Conservation (phyloP, 192 early-diverging fungal species). For the Coemansia reversa region DNA sequence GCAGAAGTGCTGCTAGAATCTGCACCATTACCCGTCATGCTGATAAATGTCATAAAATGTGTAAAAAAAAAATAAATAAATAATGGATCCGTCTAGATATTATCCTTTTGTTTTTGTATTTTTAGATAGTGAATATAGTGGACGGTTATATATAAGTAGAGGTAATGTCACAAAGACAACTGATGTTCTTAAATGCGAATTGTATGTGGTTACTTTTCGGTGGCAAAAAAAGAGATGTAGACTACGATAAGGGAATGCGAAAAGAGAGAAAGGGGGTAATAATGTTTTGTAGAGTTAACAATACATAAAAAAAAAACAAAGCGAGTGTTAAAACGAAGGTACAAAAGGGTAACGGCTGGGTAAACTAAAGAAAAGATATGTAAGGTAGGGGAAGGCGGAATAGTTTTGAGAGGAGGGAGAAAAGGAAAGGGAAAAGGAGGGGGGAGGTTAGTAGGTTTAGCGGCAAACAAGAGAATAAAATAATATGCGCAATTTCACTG, state of each 20-base stretch:
- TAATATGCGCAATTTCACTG: background rate
- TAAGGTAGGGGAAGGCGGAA: background rate
- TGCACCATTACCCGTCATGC: background rate
- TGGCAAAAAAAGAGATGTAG: background rate
- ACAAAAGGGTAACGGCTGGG: background rate
- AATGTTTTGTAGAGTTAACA: constrained; percentile 5
- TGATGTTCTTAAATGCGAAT: background rate
- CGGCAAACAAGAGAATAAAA: constrained; percentile 1
- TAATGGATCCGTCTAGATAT: background rate
- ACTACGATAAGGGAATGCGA: background rate
- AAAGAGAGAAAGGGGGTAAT: background rate
- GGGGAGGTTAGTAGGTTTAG: background rate
- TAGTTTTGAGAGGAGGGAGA: background rate
- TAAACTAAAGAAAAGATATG: background rate
- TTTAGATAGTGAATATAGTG: background rate
- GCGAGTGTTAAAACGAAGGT: constrained; percentile 1
- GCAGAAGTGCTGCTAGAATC: background rate
- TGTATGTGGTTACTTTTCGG: background rate
- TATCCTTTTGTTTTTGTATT: background rate
- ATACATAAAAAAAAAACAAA: constrained; percentile 14
- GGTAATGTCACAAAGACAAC: background rate
- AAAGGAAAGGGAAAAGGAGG: constrained; percentile 3
- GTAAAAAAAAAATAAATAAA: no score
- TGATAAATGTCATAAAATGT: background rate
- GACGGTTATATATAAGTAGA: background rate